Base-by-base conservation (phyloP, 1,284 basidiomycete genomes). In the Phaffia rhodozyma region DNA sequence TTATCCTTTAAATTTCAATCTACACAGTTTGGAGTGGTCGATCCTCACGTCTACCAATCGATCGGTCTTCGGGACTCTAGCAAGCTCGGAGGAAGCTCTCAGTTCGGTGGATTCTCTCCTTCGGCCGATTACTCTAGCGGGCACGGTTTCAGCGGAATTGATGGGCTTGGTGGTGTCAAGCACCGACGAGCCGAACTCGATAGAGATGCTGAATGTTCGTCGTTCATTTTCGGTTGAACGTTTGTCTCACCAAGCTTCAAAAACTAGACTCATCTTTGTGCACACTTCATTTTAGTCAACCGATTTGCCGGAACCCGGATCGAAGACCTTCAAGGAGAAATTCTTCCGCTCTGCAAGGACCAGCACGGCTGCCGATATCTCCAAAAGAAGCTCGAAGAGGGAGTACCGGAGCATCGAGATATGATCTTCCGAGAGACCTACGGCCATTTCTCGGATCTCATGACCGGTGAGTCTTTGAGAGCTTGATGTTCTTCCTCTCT, bases 351-450 rank as follows among this genome's bases (percentile, higher is more conserved):
- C 34, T 97, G 93, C 83, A 97, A 97, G 77, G 96, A 98, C 75
- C 96, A 98, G 77, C 96, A 98, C 75, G 96, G 96, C 3, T 99
- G 96, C 74, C 85, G 96, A 49, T 99, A 97, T 75, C 79, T 98
- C 64, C 96, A 98, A 77, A 98, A 98, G 84, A 98, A 98, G 78
- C 82, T 99, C 50, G 96, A 99, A 75, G 96, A 99, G 73, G 89
- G 89, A 66, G 83, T 87, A 67, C 83, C 91, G 20, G 89, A 93
- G 75, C 91, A 97, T 77, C 86, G 96, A 65, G 96, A 98, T 73
- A 93, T 98, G 88, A 98, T 99, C 76, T 99, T 97, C 81, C 83
- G 88, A 68, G 96, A 99, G 79, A 97, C 94, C 1, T 98, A 96
- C 72, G 86, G 87, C 62, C 93, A 97, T 74, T 98, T 98, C 75